phyloP scores from a whole-genome alignment of 176 grass and related monocot genomes.

The Eragrostis curvula region DNA sequence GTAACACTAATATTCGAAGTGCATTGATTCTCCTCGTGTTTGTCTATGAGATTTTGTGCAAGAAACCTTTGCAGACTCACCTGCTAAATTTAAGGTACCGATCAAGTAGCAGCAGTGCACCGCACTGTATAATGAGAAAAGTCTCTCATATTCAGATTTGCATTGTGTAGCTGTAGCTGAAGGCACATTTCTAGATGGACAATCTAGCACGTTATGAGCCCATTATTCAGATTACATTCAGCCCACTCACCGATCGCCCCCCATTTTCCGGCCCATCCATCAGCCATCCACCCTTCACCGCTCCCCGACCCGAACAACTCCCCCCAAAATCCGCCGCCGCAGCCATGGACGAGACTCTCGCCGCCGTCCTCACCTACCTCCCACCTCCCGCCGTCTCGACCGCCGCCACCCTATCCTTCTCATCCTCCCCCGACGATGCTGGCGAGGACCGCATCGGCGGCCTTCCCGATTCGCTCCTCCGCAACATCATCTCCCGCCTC shows the following conservation, averaged over 20 bases:
- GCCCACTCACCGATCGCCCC: neutral
- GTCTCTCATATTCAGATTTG: too few species aligned
- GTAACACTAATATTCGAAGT: neutral
- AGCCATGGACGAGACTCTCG: slow-evolving; percentile 43
- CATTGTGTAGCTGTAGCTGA: too few species aligned
- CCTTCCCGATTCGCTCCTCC: slow-evolving; percentile 45
- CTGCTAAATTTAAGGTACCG: neutral
- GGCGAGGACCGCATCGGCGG: slow-evolving; percentile 37
- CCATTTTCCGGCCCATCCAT: neutral
- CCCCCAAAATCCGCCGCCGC: neutral
- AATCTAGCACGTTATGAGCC: neutral
- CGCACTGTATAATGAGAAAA: too few species aligned
- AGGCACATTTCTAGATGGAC: too few species aligned
- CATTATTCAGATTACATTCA: neutral
- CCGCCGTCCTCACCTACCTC: slow-evolving; percentile 49
- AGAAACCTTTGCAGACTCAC: neutral
- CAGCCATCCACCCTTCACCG: neutral
- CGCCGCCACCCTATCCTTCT: neutral
- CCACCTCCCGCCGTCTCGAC: slow-evolving; percentile 17
- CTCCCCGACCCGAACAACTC: too few species aligned
- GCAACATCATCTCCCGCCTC: slow-evolving; percentile 46
- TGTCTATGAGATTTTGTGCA: neutral
- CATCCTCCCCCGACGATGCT: neutral
- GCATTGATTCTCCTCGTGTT: neutral
- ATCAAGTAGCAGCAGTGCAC: too few species aligned